These are phyloP conservation scores for Mycena haematopus DNA, from an alignment of 768 basidiomycete species.

Conservation along the genomic window DNA sequence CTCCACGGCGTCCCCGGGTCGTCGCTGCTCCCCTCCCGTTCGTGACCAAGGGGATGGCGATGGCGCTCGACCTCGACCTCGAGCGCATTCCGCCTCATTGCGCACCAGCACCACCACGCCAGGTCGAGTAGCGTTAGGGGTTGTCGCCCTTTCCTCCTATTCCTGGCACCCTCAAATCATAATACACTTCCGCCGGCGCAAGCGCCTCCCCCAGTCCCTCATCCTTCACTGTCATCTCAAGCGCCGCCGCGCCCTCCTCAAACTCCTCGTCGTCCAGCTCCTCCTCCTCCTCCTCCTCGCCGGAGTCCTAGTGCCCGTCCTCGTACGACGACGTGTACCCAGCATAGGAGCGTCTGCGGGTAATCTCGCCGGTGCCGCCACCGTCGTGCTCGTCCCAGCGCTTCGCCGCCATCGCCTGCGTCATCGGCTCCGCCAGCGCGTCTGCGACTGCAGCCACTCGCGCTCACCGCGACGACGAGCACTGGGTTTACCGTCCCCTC, in stretches of 20 bases:
- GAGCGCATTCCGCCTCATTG: no score
- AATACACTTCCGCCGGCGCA: background rate
- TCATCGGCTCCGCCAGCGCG: background rate
- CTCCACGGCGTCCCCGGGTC: conserved; percentile 39
- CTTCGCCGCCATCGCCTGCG: background rate
- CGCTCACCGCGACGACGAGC: background rate
- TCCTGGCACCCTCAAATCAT: background rate
- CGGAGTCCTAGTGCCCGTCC: background rate
- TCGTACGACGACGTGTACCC: background rate
- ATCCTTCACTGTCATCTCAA: background rate
- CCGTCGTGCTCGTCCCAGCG: background rate
- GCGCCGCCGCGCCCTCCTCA: background rate
- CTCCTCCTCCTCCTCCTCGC: background rate
- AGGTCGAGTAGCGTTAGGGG: no score
- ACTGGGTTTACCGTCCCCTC: background rate
- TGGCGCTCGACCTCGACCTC: no score
- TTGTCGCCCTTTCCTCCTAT: no score
- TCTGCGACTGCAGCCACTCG: background rate
- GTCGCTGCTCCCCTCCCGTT: conserved; percentile 53
- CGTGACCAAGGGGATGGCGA: no score
- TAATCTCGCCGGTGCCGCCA: background rate
- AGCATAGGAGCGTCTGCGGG: background rate
- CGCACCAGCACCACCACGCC: no score
- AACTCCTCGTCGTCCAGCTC: no score
- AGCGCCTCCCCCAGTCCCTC: background rate